Evolutionary conservation across 768 basidiomycete genomes (phyloP), one percentile per base, ranked within the genome.

Genomic region (Boletus subparvulus): DNA sequence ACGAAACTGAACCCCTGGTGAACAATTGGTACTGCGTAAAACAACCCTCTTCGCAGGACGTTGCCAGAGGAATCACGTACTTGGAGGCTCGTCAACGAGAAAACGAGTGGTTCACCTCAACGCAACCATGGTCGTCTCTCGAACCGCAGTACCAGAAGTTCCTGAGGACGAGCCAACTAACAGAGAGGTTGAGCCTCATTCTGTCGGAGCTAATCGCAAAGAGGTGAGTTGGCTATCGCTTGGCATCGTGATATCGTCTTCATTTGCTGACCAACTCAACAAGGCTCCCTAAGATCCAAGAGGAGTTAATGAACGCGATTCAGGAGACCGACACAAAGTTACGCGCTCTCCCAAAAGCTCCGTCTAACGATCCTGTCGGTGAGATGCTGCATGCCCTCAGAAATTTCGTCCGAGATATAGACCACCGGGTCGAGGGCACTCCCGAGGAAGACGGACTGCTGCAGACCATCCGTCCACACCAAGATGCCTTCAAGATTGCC

Each of bases 231-330:
- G 30, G 9, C 13, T 4, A 12, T 26, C 43, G 11, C 2, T 7
- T 8, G 11, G 13, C 7, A 40, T 35, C 9, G 36, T 21, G 10
- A 8, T 17, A 12, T 41, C n/a, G 12, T 24, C 11, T 0, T 35
- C 13, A 4, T 36, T 12, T 26, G 24, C 44, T 60, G 12, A 54
- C 11, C 0, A 36, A 21, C 48, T 5, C 12, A 8, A 19, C 17
- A 52, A 90, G 89, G 42, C 75, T 90, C 0, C 87, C 88, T 0
- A 71, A 80, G 55, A 83, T 89, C 11, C 80, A 83, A 48, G 74
- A 81, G 1, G 87, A 89, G 56, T 69, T 89, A 28, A 75, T 79
- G 24, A 71, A 66, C 0, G 69, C 78, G 1, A 77, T 87, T 1
- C 58, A 65, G 0, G 70, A 64, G 8, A 78, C 82, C 0, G 73